Base-by-base conservation (phyloP, 129 eudicot species). In the Lonicera japonica region DNA sequence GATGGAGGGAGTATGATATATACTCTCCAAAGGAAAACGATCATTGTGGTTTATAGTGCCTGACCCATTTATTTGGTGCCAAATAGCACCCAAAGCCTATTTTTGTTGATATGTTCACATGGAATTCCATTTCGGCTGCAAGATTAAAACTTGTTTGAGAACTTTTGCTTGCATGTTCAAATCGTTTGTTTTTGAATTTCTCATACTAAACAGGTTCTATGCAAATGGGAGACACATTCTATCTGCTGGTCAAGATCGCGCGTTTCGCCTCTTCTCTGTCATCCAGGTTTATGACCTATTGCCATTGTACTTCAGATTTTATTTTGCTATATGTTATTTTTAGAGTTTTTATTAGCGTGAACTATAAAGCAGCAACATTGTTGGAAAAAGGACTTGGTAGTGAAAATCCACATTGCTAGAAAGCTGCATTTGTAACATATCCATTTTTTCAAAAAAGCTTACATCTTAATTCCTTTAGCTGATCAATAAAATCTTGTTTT, bases 161-260 rank as follows among this genome's bases (percentile, higher is more conserved):
- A 29, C 36, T 29, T 29, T 29, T 29, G 36, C 4, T 29, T 29
- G 36, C 36, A 29, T 6, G 2, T 29, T 29, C 36, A 6, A 6
- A 29, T 29, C 4, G 36, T 43, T 68, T 46, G 18, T 63, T 64
- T 50, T 39, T 68, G 21, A 69, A 63, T 2, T 52, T 65, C 8
- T 69, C 58, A 52, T 20, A 54, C 36, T 70, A 63, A 48, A 55
- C 79, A 88, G 83, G 76, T 94, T 85, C 76, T 88, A 94, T 56
- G 92, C 99, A 21, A 94, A 94, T 77, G 99, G 99, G 72, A 76
- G 95, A 58, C 96, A 94, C 78, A 86, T 94, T 58, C 72, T 94
- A 63, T 94, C 96, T 59, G 99, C 96, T 54, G 95, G 99, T 54
- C 99, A 88, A 74, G 99, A 94, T 68, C 89, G 96, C 66, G 96